Percentiles rank a stretch among this genome's conserved stretches.
Evolutionary conservation across 352 stramenopile genomes (phyloP).

Genomic region (Pythium rishiriense): DNA sequence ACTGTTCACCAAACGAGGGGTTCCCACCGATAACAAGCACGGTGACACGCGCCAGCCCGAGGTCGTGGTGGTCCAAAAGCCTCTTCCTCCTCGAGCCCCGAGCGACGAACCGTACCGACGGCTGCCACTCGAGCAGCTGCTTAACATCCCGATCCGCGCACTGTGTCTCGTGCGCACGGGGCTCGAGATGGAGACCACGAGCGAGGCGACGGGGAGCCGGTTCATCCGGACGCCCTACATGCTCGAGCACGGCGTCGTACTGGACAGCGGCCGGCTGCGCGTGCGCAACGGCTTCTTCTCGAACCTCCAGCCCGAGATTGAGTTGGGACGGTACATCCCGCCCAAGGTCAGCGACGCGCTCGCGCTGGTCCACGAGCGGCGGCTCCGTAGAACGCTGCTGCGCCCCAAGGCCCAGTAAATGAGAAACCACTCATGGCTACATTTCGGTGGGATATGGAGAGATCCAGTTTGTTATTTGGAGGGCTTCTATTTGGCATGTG

Average conservation of each 20-base stretch:
- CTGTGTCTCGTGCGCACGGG: constrained; percentile 39
- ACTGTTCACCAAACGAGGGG: constrained; percentile 13
- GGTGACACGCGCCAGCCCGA: too few relatives aligned
- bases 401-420: neutral
- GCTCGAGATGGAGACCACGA: constrained; percentile 25
- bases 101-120: constrained; percentile 45
- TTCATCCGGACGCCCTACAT: constrained; percentile 45
- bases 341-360: constrained; percentile 7
- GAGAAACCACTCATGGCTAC: neutral
- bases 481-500: too few relatives aligned
- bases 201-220: constrained; percentile 18
- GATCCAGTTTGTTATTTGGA: too few relatives aligned
- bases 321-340: constrained; percentile 23
- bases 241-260: constrained; percentile 40
- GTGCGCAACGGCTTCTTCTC: constrained; percentile 37
- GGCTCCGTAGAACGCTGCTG: neutral
- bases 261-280: constrained; percentile 45
- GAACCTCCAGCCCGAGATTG: constrained; percentile 30
- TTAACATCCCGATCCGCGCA: constrained; percentile 49
- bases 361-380: constrained; percentile 1
- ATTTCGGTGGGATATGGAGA: neutral
- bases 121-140: constrained; percentile 47
- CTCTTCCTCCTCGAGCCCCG: too few relatives aligned
- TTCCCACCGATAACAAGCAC: too few relatives aligned
- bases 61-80: too few relatives aligned